Percentiles rank a stretch among this genome's conserved stretches.
Evolutionary conservation across 2,329 filamentous ascomycete genomes (phyloP).

Genomic region (Fusarium hostae): DNA sequence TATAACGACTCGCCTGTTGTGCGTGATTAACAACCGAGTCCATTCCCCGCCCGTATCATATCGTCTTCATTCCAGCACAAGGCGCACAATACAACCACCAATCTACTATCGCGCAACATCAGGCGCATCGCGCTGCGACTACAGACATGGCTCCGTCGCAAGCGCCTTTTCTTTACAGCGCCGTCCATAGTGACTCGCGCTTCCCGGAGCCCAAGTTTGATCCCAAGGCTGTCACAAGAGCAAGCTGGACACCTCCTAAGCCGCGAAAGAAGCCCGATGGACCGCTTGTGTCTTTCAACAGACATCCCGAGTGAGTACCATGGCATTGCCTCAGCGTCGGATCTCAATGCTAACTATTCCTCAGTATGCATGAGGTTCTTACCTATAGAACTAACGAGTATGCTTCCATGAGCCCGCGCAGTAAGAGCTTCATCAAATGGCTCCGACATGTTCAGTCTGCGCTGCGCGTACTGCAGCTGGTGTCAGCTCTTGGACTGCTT

Average conservation of each 20-base stretch:
- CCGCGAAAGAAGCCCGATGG: slow-evolving; percentile 75
- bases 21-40: background rate
- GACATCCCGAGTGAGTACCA: slow-evolving; percentile 80
- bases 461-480: slow-evolving; percentile 73
- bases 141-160: slow-evolving; percentile 45
- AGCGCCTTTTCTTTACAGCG: slow-evolving; percentile 78
- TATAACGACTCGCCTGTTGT: slow-evolving; percentile 13
- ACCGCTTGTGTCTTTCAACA: slow-evolving; percentile 83
- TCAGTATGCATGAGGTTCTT: slow-evolving; percentile 70
- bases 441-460: slow-evolving; percentile 75
- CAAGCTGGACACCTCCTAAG: slow-evolving; percentile 75
- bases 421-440: slow-evolving; percentile 77
- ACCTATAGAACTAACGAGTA: slow-evolving; percentile 70
- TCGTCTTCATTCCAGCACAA: slow-evolving; percentile 24
- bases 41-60: background rate
- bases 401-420: slow-evolving; percentile 74
- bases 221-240: slow-evolving; percentile 85
- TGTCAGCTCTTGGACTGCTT: slow-evolving; percentile 77
- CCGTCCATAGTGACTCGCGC: slow-evolving; percentile 62
- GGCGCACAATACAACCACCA: slow-evolving; percentile 2
- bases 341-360: background rate
- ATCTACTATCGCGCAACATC: slow-evolving; percentile 10
- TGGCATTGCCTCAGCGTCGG: background rate
- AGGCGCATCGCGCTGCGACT: slow-evolving; percentile 25
- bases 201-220: slow-evolving; percentile 75